These are phyloP conservation scores for Intubia oerlemansii DNA, from an alignment of 2,329 filamentous ascomycete genomes.

Conservation along the genomic window DNA sequence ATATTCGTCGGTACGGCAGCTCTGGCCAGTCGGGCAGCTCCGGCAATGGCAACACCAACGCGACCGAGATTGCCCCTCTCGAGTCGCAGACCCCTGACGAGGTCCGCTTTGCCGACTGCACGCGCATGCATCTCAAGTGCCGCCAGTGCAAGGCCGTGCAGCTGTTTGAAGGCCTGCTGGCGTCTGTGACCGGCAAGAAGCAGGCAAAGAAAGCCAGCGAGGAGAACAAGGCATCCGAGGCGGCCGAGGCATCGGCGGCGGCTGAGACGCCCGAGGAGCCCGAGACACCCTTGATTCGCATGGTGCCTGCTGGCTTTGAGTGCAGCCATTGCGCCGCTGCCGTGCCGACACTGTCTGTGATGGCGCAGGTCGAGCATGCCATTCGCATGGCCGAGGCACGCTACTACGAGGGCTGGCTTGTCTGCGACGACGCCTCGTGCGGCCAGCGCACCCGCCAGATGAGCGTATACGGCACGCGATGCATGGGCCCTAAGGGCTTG, in stretches of 20 bases:
- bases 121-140: constrained; percentile 59
- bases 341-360: constrained; percentile 50
- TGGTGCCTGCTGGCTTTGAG: constrained; percentile 53
- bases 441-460: constrained; percentile 76
- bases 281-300: constrained; percentile 14
- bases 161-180: constrained; percentile 55
- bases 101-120: constrained; percentile 67
- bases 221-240: no score
- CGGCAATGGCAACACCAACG: constrained; percentile 24
- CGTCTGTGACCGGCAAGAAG: constrained; percentile 16
- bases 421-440: constrained; percentile 78
- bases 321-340: constrained; percentile 48
- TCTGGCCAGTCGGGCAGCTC: constrained; percentile 14
- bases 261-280: neutral
- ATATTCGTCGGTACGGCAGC: constrained; percentile 59
- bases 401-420: constrained; percentile 85
- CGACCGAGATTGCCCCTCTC: constrained; percentile 62
- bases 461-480: constrained; percentile 78
- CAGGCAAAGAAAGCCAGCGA: no score
- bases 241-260: no score
- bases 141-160: constrained; percentile 54
- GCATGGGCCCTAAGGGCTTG: constrained; percentile 68
- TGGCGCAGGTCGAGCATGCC: constrained; percentile 72
- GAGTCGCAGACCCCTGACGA: constrained; percentile 89
- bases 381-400: constrained; percentile 56